Conservation (phyloP, 75 land plant species). For the Sequoia sempervirens region DNA sequence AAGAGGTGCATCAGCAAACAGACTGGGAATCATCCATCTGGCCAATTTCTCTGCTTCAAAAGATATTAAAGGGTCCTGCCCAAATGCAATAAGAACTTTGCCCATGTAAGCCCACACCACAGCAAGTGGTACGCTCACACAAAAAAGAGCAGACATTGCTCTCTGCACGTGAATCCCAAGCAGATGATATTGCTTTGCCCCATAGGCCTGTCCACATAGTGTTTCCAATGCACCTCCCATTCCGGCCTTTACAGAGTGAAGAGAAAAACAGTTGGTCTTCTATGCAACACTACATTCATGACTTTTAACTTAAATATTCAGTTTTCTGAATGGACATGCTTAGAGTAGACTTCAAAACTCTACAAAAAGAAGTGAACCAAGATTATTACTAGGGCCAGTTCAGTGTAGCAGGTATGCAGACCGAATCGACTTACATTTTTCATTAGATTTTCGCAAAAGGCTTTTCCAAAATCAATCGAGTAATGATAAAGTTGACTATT, state of each 20-base stretch:
- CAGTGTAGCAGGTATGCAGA: no score
- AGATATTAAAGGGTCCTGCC: conserved; percentile 60
- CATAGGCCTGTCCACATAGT: conserved; percentile 78
- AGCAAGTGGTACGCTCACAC: conserved; percentile 56
- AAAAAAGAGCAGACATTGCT: conserved; percentile 49
- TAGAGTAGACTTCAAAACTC: not conserved
- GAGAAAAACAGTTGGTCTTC: not conserved
- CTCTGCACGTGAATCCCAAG: conserved; percentile 66
- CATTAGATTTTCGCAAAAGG: no score
- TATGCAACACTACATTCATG: not conserved
- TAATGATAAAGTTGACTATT: no score
- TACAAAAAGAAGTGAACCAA: not conserved
- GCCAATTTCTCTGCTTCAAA: conserved; percentile 54
- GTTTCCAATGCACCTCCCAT: conserved; percentile 43
- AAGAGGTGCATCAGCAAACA: conserved; percentile 60
- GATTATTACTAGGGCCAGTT: no score
- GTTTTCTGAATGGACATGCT: no score
- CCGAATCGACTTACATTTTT: no score
- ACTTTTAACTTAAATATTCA: not conserved
- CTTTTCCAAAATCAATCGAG: not conserved
- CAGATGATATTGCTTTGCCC: conserved; percentile 75
- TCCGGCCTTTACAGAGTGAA: not conserved
- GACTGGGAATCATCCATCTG: conserved; percentile 58
- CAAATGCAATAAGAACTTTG: conserved; percentile 37
- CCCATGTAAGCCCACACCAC: conserved; percentile 62